A percentile compares a stretch with the other conserved stretches of the same genome.
phyloP scores from a whole-genome alignment of 306 rosid genomes.

The Cucumis melo region DNA sequence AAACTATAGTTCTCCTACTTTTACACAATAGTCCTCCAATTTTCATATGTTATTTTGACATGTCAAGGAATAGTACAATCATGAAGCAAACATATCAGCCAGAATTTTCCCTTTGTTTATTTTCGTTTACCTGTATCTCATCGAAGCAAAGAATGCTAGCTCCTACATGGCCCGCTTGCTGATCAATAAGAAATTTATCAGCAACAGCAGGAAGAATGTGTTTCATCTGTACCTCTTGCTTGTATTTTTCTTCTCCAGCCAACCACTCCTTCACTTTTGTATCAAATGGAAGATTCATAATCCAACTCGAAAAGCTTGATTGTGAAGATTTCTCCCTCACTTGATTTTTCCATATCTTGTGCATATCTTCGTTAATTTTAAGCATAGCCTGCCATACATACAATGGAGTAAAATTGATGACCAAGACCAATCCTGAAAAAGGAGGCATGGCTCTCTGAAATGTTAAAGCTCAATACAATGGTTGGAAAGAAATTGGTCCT shows the following conservation, averaged over 20 bases:
- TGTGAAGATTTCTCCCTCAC: slow-evolving; percentile 56
- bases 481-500: slow-evolving; percentile 1
- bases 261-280: slow-evolving; percentile 84
- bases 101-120: not conserved
- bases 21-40: not conserved
- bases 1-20: not conserved
- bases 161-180: slow-evolving; percentile 47
- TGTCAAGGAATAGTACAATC: not conserved
- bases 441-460: not conserved
- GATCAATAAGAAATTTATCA: slow-evolving; percentile 58
- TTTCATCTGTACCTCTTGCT: slow-evolving; percentile 72
- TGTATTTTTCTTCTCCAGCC: slow-evolving; percentile 79
- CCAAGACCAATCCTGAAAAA: slow-evolving; percentile 1
- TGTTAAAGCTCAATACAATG: not conserved
- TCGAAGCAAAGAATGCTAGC: slow-evolving; percentile 91
- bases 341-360: slow-evolving; percentile 78
- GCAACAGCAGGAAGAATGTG: slow-evolving; percentile 91
- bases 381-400: slow-evolving; percentile 77
- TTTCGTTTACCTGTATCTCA: slow-evolving; percentile 71
- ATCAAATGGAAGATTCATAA: slow-evolving; percentile 77
- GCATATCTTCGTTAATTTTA: slow-evolving; percentile 93
- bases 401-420: slow-evolving; percentile 4
- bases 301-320: slow-evolving; percentile 68
- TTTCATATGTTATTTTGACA: not conserved
- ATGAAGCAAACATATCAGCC: not conserved